Conservation (phyloP, 192 early-diverging fungal genomes). For the Backusella psychrophila region DNA sequence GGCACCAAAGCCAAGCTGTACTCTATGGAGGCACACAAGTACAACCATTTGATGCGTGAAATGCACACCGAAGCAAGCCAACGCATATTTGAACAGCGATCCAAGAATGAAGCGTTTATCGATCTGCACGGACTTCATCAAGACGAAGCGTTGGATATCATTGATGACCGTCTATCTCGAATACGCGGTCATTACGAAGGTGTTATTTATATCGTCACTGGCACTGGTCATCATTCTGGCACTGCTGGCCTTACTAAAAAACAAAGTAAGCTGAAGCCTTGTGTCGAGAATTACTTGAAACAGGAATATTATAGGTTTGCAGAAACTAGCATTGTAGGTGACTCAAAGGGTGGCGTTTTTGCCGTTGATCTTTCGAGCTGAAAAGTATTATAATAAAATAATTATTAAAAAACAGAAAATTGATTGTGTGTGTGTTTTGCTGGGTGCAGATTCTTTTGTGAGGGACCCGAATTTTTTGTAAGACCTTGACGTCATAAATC, state of each 20-base stretch:
- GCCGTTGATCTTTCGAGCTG: conserved; percentile 24
- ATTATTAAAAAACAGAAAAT: not conserved
- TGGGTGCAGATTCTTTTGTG: not conserved
- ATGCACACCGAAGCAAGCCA: conserved; percentile 44
- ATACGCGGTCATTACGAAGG: conserved; percentile 40
- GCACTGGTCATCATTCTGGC: conserved; percentile 45
- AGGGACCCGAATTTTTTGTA: not conserved
- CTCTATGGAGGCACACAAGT: conserved; percentile 43
- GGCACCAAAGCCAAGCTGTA: conserved; percentile 40
- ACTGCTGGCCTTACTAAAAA: conserved; percentile 13
- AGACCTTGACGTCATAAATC: not conserved
- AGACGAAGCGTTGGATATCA: conserved; percentile 42
- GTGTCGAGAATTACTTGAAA: conserved; percentile 16
- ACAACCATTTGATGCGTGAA: conserved; percentile 48
- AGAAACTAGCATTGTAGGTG: conserved; percentile 24
- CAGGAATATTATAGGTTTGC: conserved; percentile 22
- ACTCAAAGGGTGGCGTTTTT: conserved; percentile 26
- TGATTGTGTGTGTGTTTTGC: not conserved
- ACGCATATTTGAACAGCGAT: conserved; percentile 46
- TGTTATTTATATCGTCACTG: conserved; percentile 50
- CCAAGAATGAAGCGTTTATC: conserved; percentile 44
- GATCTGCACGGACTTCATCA: conserved; percentile 54
- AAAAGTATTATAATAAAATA: not conserved
- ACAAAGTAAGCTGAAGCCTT: conserved; percentile 25
- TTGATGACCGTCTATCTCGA: conserved; percentile 42